Percentiles rank a stretch among this genome's conserved stretches.
phyloP scores from a whole-genome alignment of 257 asterid genomes.

The Solanum etuberosum region DNA sequence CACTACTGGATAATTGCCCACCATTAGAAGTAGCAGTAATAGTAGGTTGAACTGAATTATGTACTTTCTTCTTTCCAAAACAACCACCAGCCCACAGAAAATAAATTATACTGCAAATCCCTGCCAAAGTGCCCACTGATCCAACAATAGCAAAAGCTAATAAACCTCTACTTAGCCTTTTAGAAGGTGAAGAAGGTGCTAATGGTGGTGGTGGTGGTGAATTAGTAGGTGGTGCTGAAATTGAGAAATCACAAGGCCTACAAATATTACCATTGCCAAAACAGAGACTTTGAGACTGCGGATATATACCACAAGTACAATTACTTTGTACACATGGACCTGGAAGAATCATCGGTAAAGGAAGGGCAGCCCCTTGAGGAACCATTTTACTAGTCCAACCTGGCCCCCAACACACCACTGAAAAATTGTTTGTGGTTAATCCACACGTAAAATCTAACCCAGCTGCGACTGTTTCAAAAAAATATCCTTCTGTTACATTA shows the following conservation, averaged over 20 bases:
- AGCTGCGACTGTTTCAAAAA: constrained; percentile 62
- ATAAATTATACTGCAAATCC: constrained; percentile 45
- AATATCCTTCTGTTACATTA: constrained; percentile 14
- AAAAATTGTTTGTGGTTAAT: constrained; percentile 43
- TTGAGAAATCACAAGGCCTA: constrained; percentile 46
- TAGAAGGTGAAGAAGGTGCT: constrained; percentile 21
- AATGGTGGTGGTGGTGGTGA: not conserved
- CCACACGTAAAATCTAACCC: constrained; percentile 74
- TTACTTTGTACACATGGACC: constrained; percentile 46
- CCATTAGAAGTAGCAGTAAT: constrained; percentile 22
- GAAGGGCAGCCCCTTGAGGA: constrained; percentile 33
- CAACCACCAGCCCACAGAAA: constrained; percentile 62
- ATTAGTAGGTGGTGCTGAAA: not conserved
- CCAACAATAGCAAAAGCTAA: constrained; percentile 62
- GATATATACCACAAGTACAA: constrained; percentile 60
- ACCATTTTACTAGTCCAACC: constrained; percentile 42
- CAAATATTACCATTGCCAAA: constrained; percentile 69
- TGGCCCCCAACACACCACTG: constrained; percentile 76
- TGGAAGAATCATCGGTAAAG: constrained; percentile 49
- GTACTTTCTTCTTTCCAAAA: constrained; percentile 72
- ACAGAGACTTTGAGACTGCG: constrained; percentile 50
- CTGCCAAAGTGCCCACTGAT: constrained; percentile 60
- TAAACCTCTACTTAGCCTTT: constrained; percentile 38
- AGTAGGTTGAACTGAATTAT: constrained; percentile 79
- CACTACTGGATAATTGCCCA: constrained; percentile 27